These are phyloP conservation scores for Gracilaria vermiculophylla DNA, from an alignment of 23 red algal genomes.

Conservation along the genomic window DNA sequence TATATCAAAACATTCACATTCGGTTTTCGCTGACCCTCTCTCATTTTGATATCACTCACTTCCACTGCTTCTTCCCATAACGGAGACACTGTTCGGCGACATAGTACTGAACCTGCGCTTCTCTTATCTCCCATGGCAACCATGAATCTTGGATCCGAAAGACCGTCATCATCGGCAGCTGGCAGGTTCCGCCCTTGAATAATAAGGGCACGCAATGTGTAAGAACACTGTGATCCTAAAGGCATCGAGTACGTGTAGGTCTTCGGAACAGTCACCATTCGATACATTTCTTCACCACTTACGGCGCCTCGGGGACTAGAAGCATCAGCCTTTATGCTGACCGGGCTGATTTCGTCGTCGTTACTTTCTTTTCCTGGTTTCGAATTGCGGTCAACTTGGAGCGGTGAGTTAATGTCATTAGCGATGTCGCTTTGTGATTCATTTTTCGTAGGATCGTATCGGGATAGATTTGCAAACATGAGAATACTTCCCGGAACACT, in stretches of 20 bases:
- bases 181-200: conserved; percentile 71
- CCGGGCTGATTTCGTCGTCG: conserved; percentile 27
- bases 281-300: not conserved
- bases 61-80: conserved; percentile 74
- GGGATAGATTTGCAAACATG: conserved; percentile 27
- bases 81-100: conserved; percentile 65
- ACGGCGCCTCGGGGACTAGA: not conserved
- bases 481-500: conserved; percentile 76
- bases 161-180: conserved; percentile 80
- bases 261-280: conserved; percentile 29
- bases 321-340: not conserved
- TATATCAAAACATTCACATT: conserved; percentile 86
- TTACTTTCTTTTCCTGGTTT: not conserved
- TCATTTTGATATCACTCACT: conserved; percentile 59
- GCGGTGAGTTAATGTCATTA: not conserved
- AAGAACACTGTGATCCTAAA: conserved; percentile 44
- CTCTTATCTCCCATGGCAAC: conserved; percentile 81
- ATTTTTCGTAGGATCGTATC: conserved; percentile 62
- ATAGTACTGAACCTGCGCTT: conserved; percentile 6
- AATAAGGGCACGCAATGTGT: conserved; percentile 72
- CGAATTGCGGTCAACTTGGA: not conserved
- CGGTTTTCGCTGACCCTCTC: conserved; percentile 70
- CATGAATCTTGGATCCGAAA: conserved; percentile 74
- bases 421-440: not conserved
- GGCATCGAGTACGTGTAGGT: conserved; percentile 62